Evolutionary conservation across 2,329 filamentous ascomycete species (phyloP).

Genomic region (Ceratocystis colombiana): DNA sequence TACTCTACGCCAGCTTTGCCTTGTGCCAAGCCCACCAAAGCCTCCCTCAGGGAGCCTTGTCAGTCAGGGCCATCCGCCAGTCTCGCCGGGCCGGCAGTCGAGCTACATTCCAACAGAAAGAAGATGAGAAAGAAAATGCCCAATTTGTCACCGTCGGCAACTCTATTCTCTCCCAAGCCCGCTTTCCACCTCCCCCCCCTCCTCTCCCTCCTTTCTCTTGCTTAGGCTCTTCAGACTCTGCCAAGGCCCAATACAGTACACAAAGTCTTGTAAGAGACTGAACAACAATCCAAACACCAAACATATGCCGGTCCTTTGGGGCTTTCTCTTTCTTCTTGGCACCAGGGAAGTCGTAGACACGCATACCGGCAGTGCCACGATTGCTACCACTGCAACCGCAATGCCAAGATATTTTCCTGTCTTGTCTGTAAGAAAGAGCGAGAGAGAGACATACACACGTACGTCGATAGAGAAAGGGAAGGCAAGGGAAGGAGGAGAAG

Average conservation of each 20-base stretch:
- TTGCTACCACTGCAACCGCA: slow-evolving; percentile 7
- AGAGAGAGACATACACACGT: no score
- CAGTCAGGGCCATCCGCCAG: not conserved
- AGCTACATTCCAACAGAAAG: not conserved
- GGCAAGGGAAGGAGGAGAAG: not conserved
- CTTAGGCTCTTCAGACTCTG: slow-evolving; percentile 9
- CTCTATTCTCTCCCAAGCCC: no score
- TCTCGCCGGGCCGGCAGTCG: not conserved
- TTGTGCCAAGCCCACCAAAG: not conserved
- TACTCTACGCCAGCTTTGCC: not conserved
- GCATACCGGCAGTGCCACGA: slow-evolving; percentile 10
- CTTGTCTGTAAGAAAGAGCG: not conserved
- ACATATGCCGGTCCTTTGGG: slow-evolving; percentile 11
- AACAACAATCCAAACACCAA: slow-evolving; percentile 12
- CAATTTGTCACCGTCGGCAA: no score
- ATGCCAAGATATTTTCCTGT: not conserved
- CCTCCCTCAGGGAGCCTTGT: not conserved
- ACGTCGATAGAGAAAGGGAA: not conserved
- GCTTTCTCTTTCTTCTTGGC: slow-evolving; percentile 8
- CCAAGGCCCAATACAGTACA: slow-evolving; percentile 5
- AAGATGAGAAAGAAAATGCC: not conserved
- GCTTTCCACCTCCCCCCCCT: not conserved
- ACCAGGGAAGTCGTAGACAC: slow-evolving; percentile 12
- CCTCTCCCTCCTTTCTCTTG: not conserved
- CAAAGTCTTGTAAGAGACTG: slow-evolving; percentile 10